Percentiles rank a stretch among this genome's conserved stretches.
Conservation (phyloP, 176 grass and related monocot genomes). For the Oryza glaberrima region DNA sequence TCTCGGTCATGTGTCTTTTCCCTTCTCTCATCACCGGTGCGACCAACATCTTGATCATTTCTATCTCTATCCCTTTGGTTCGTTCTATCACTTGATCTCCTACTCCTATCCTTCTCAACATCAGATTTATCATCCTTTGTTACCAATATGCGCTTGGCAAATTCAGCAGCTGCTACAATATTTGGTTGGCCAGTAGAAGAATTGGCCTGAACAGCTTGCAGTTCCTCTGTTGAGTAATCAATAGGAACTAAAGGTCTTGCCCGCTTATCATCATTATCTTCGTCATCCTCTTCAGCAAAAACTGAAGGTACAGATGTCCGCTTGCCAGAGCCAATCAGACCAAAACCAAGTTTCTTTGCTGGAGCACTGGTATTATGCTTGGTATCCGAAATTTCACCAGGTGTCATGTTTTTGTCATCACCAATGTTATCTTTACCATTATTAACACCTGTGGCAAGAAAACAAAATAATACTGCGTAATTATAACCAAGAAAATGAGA, state of each 20-base stretch:
- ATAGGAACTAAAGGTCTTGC: conserved; percentile 92
- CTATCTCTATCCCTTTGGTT: conserved; percentile 63
- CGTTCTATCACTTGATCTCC: conserved; percentile 66
- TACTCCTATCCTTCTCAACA: conserved; percentile 61
- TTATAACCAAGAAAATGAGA: neutral
- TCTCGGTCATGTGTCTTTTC: conserved; percentile 61
- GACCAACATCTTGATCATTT: conserved; percentile 56
- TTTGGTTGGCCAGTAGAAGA: conserved; percentile 57
- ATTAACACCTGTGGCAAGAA: conserved; percentile 50
- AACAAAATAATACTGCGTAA: conserved; percentile 24
- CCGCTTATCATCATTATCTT: conserved; percentile 74
- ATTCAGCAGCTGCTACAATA: conserved; percentile 83
- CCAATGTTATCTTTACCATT: conserved; percentile 45
- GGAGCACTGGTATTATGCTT: conserved; percentile 74
- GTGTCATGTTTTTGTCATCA: conserved; percentile 46
- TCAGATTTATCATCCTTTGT: conserved; percentile 75
- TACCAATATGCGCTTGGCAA: conserved; percentile 79
- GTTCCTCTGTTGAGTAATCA: conserved; percentile 92
- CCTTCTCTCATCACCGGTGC: conserved; percentile 50
- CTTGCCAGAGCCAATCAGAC: conserved; percentile 83
- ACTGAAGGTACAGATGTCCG: conserved; percentile 88
- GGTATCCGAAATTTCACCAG: conserved; percentile 40
- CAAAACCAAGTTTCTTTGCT: conserved; percentile 90
- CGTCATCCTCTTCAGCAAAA: conserved; percentile 85
- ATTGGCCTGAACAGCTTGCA: conserved; percentile 75